Evolutionary conservation across 202 grass and related monocot genomes (phyloP), one percentile per base, ranked within the genome.

Genomic region (Panicum hallii): DNA sequence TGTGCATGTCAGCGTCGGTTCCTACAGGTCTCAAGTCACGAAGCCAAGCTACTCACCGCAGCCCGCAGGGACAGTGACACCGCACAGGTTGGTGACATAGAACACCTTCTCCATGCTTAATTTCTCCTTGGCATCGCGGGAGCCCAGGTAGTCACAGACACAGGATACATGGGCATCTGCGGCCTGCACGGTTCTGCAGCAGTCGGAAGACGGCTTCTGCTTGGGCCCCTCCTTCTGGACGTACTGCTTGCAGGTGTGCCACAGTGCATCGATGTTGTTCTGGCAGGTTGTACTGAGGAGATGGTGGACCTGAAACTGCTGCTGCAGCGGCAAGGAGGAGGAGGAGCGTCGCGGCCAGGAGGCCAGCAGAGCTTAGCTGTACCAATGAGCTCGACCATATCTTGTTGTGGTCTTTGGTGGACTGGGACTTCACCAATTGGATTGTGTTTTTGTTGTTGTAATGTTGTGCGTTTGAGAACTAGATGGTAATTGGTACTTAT

Each of bases 51-150:
- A 55, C 81, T 68, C 52, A 84, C 75, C 69, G 22, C 87, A 84
- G 61, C 40, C 67, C 0, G 8, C 30, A 0, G 87, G 75, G 52
- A 89, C 40, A 49, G 19, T 57, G 28, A 79, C 76, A 4, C 60
- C 15, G 2, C 87, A 88, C 61, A 80, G 58, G 16, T 80, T 48
- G 62, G 62, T 34, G 16, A 80, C 72, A 10, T 74, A 79, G 75
- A 79, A 74, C 49, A 80, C 81, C 68, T 74, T 88, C 6, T 80
- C 60, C 75, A 74, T 4, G 81, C 69, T 80, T 2, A 84, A 49
- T 3, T n/a, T 79, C 14, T 75, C 10, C 75, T 0, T 80, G 28
- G 71, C 41, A 1, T 53, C 60, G 0, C 75, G 50, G 10, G 19
- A 68, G 52, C 61, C 32, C 50, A 89, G 69, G 52, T 89, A 84